Base-by-base conservation (phyloP, 176 grass and related monocot genomes). In the Carex cristatella region DNA sequence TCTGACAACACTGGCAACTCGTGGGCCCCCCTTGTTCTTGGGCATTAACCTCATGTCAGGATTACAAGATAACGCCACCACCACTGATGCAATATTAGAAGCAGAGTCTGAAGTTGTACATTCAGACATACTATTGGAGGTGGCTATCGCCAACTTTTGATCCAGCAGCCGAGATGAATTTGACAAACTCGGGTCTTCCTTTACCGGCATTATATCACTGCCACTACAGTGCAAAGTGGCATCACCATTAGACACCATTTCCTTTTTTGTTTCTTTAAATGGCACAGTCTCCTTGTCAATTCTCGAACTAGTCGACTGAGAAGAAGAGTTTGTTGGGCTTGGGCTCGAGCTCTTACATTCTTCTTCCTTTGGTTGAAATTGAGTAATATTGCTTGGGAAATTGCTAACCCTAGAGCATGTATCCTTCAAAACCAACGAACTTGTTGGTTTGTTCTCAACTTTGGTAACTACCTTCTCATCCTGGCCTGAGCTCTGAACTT, bases 1-100 rank as follows among this genome's bases (percentile, higher is more conserved):
- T 59, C 92, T 83, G 48, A 98, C 93, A 63, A 98, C 89, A 61
- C 90, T 98, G 33, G 93, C 95, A 69, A 98, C 90, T 42, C 91
- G 88, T 87, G 95, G 95, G 60, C 95, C 93, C 83, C 81, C 81
- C 35, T 83, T 83, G 19, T 68, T 69, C 30, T 31, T 83, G 69
- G 10, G 58, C 13, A 64, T 83, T 64, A 28, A 83, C 42, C 49
- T 69, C 49, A 56, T 54, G 13, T 83, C 81, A 83, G 61, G 35
- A 12, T 64, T 83, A 83, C 63, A 69, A 67, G 61, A 23, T 67
- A 69, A 23, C 5, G 63, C 37, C 19, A 69, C 40, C 18, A 83
- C 63, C 35, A 69, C 27, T 53, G 63, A 69, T 49, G 49, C 60
- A 82, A 18, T 65, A 82, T 82, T 65, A 82, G 57, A 65, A 91